Conservation (phyloP, 805 yeast genomes). For the Yarrowia alimentaria region DNA sequence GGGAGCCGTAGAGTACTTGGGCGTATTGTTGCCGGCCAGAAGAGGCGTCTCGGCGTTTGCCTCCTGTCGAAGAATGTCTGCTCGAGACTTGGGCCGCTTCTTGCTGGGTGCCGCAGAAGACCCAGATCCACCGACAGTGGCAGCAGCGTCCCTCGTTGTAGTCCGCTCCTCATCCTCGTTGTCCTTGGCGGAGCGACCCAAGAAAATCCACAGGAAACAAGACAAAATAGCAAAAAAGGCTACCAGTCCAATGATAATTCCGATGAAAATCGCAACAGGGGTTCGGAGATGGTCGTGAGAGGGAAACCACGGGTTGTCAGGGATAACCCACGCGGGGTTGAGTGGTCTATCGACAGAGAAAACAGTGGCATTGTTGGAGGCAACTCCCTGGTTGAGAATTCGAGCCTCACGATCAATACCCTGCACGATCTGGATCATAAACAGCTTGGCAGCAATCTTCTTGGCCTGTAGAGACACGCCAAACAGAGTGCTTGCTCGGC, state of each 20-base stretch:
- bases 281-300: constrained; percentile 37
- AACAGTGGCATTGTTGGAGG: constrained; percentile 34
- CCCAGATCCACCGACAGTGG: too few species aligned
- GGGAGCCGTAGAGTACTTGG: constrained; percentile 18
- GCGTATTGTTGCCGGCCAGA: neutral
- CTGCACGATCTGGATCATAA: constrained; percentile 34
- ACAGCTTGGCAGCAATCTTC: constrained; percentile 34
- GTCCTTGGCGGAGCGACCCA: neutral
- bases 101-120: neutral
- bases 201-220: constrained; percentile 19
- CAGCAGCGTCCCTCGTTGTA: too few species aligned
- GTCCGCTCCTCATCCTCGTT: constrained; percentile 2
- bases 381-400: constrained; percentile 34
- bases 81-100: constrained; percentile 5
- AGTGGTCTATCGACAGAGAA: constrained; percentile 39
- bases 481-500: too few species aligned
- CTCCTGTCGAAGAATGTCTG: constrained; percentile 7
- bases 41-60: constrained; percentile 7
- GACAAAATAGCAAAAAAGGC: constrained; percentile 17
- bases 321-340: constrained; percentile 39
- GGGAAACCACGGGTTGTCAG: constrained; percentile 33
- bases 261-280: constrained; percentile 35
- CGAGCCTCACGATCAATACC: constrained; percentile 33
- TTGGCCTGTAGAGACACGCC: constrained; percentile 31
- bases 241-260: constrained; percentile 18